Base-by-base conservation (phyloP, 257 asterid species). In the Scutellaria baicalensis region DNA sequence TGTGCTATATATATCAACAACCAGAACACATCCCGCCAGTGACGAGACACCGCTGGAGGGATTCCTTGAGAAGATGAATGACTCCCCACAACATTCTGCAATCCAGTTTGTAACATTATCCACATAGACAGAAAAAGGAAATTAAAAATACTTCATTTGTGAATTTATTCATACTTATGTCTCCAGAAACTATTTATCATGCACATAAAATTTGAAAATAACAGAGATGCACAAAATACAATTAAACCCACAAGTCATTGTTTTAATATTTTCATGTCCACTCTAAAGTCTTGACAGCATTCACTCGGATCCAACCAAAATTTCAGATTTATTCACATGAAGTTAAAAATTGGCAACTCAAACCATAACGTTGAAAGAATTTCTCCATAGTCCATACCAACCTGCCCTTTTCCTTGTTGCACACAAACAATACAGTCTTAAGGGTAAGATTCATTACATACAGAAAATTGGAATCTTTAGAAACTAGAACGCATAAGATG, bases 11-110 rank as follows among this genome's bases (percentile, higher is more conserved):
- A 94, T 73, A 86, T 77, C 44, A 83, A 78, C 82, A 91, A 76
- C 97, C 97, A 94, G 84, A 94, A 94, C 49, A 94, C 89, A 70
- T 94, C 99, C 65, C 85, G 80, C 96, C 99, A 94, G 42, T 75
- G 84, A 5, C 97, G 92, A 51, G 95, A 73, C 79, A 70, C 86
- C 47, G 82, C 71, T 42, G 86, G 79, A 65, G 74, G 60, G 50
- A 76, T 54, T 54, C 86, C 86, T 59, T 75, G 84, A 70, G 92
- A 76, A 63, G 82, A 73, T 51, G 86, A 81, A 50, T 50, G 79
- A 71, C 69, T 79, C 72, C 77, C 89, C 73, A 71, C 83, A 64
- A 69, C 85, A 73, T 81, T 84, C 97, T 91, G 91, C 91, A 89
- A 69, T 58, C 20, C 61, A 77, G 70, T 70, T 49, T 7, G 13